Evolutionary conservation across 495 filamentous ascomycete genomes (phyloP).

Genomic region (Aspergillus incahuasiensis): DNA sequence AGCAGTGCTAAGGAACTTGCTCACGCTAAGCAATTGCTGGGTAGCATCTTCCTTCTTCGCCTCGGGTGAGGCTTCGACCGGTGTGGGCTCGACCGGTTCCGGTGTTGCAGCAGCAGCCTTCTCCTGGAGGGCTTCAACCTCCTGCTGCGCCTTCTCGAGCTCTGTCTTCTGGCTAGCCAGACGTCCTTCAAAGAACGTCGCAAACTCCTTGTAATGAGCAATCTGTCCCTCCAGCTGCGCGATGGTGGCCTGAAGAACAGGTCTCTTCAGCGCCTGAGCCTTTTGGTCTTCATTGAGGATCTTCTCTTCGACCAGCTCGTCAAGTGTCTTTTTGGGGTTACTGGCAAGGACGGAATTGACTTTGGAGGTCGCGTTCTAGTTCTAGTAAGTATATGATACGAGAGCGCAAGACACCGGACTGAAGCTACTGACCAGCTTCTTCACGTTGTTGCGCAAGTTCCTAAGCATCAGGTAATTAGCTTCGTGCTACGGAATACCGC

Average conservation of each 20-base stretch:
- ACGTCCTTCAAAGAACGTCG: constrained; percentile 68
- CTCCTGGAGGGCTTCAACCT: constrained; percentile 65
- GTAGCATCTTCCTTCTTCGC: constrained; percentile 49
- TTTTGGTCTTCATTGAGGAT: constrained; percentile 94
- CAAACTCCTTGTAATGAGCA: constrained; percentile 74
- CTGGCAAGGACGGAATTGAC: constrained; percentile 74
- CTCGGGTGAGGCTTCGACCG: constrained; percentile 28
- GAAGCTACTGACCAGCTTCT: constrained; percentile 70
- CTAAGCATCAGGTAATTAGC: constrained; percentile 36
- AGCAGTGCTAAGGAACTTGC: constrained; percentile 75
- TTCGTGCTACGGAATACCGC: neutral
- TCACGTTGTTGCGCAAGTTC: constrained; percentile 77
- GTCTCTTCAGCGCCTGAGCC: constrained; percentile 83
- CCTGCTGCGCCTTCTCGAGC: constrained; percentile 63
- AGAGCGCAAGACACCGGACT: neutral
- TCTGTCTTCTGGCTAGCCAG: constrained; percentile 64
- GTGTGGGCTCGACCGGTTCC: neutral
- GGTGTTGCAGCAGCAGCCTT: constrained; percentile 56
- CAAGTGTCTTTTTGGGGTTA: constrained; percentile 69
- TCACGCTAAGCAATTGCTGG: constrained; percentile 58
- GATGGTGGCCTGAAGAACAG: constrained; percentile 69
- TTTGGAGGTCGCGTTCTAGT: constrained; percentile 69
- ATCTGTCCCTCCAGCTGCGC: constrained; percentile 80
- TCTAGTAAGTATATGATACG: constrained; percentile 9
- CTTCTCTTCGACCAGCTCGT: constrained; percentile 73